Evolutionary conservation across 768 basidiomycete species (phyloP), one percentile per base, ranked within the genome.

Genomic region (Phaffia tasmanica): DNA sequence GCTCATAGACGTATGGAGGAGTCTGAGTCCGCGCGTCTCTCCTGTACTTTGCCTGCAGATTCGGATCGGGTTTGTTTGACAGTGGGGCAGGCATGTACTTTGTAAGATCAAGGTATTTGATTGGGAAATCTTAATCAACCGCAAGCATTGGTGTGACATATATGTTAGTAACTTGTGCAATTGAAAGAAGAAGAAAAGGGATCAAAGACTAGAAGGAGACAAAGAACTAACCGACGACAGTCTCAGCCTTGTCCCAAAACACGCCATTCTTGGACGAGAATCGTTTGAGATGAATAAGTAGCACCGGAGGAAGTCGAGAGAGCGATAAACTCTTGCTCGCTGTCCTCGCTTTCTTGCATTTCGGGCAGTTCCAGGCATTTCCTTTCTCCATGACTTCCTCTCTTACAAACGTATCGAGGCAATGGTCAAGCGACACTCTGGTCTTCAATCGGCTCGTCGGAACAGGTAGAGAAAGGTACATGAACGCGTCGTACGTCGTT

Each of bases 171-270:
- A n/a, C n/a, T n/a, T n/a, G n/a, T n/a, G n/a, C n/a, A n/a, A n/a
- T n/a, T n/a, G n/a, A n/a, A 48, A 50, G 18, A 47, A 0, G 46
- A 3, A 30, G 27, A 27, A 42, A 35, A 53, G 18, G 27, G 19
- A 58, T 25, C 11, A 3, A n/a, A n/a, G n/a, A n/a, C n/a, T n/a
- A n/a, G n/a, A n/a, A 21, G 35, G 27, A 21, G 14, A 25, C 29
- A 23, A 6, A 15, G 6, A 21, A 65, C 64, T 25, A 32, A 65
- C 64, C 89, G 51, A 98, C 88, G 69, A 85, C 83, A 1, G 93
- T 95, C 76, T 98, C 93, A 62, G 98, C 84, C 79, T 97, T 97
- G 79, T 97, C 92, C 47, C 89, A 92, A 76, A 94, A 95, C 2
- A 84, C 85, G 42, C 66, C 91, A 55, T 71, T 71, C 70, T 89